These are phyloP conservation scores for Phaeosphaeriaceae sp. DNA, from an alignment of 2,329 filamentous ascomycete genomes.

Conservation along the genomic window DNA sequence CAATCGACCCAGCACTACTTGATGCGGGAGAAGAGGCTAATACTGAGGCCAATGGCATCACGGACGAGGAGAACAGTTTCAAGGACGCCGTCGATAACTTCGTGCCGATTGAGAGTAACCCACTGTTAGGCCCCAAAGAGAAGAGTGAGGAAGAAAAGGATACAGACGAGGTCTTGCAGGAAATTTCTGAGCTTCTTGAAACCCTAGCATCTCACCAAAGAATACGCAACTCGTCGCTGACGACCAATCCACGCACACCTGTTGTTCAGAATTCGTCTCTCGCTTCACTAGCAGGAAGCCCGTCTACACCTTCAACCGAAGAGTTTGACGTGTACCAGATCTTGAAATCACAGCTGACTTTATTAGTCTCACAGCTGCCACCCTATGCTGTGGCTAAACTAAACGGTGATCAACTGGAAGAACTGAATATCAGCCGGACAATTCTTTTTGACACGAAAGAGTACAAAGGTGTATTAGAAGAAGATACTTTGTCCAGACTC, in stretches of 20 bases:
- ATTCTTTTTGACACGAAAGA: slow-evolving; percentile 75
- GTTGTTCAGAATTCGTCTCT: slow-evolving; percentile 72
- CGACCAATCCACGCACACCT: slow-evolving; percentile 69
- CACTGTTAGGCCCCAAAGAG: slow-evolving; percentile 30
- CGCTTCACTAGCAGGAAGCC: slow-evolving; percentile 59
- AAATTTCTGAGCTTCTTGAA: slow-evolving; percentile 77
- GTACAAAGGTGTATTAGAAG: slow-evolving; percentile 81
- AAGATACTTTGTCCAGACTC: slow-evolving; percentile 67
- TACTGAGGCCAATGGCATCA: slow-evolving; percentile 44
- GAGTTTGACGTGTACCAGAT: slow-evolving; percentile 70
- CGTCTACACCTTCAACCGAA: slow-evolving; percentile 67
- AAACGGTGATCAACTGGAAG: slow-evolving; percentile 83
- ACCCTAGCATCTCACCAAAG: slow-evolving; percentile 79
- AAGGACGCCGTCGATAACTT: slow-evolving; percentile 49
- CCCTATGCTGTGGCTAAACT: slow-evolving; percentile 87
- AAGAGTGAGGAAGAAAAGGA: slow-evolving; percentile 63
- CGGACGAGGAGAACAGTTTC: slow-evolving; percentile 45
- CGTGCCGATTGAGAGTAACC: slow-evolving; percentile 34
- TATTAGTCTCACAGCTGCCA: slow-evolving; percentile 77
- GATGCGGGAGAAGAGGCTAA: slow-evolving; percentile 47
- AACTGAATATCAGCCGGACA: slow-evolving; percentile 80
- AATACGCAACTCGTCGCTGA: slow-evolving; percentile 74
- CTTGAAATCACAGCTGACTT: slow-evolving; percentile 74
- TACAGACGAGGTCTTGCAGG: slow-evolving; percentile 71
- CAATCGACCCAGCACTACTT: slow-evolving; percentile 55